A percentile compares a stretch with the other conserved stretches of the same genome.
Evolutionary conservation across 2,329 filamentous ascomycete genomes (phyloP).

Genomic region (Pseudophaeomoniella oleicola): DNA sequence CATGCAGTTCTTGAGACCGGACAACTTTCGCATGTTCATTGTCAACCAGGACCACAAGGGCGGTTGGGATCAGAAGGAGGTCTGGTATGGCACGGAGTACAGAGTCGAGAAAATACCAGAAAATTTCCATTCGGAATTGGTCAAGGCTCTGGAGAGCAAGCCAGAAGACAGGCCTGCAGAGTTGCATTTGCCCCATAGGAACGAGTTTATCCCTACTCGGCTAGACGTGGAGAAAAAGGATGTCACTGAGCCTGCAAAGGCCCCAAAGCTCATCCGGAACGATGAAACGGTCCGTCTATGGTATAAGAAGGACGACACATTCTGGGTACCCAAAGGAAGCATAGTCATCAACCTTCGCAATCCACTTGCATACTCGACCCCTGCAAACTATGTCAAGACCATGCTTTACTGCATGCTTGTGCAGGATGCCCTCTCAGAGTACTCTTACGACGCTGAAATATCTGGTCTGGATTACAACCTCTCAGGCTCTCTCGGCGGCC

Average conservation of each 20-base stretch:
- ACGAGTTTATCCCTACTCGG: conserved; percentile 89
- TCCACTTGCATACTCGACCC: conserved; percentile 63
- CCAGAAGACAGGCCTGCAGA: conserved; percentile 48
- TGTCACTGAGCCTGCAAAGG: conserved; percentile 55
- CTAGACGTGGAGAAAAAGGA: conserved; percentile 93
- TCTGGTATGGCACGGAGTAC: conserved; percentile 97
- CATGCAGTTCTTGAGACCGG: conserved; percentile 60
- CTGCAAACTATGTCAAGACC: conserved; percentile 63
- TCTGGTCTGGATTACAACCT: conserved; percentile 77
- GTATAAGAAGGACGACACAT: conserved; percentile 98
- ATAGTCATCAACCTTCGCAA: conserved; percentile 68
- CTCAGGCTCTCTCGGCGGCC: conserved; percentile 53
- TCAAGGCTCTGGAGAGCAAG: conserved; percentile 45
- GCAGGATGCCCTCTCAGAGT: conserved; percentile 76
- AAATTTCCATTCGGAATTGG: conserved; percentile 59
- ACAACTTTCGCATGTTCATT: conserved; percentile 77
- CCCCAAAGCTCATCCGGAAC: conserved; percentile 72
- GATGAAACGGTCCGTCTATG: conserved; percentile 69
- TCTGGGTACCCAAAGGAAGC: conserved; percentile 94
- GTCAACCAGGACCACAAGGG: conserved; percentile 75
- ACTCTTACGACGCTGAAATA: conserved; percentile 89
- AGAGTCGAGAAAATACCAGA: conserved; percentile 63
- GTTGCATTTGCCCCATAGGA: conserved; percentile 77
- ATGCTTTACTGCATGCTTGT: conserved; percentile 75
- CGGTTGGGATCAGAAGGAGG: conserved; percentile 74